These are phyloP conservation scores for Trichoderma sp. DNA, from an alignment of 2,329 filamentous ascomycete species.

Conservation along the genomic window DNA sequence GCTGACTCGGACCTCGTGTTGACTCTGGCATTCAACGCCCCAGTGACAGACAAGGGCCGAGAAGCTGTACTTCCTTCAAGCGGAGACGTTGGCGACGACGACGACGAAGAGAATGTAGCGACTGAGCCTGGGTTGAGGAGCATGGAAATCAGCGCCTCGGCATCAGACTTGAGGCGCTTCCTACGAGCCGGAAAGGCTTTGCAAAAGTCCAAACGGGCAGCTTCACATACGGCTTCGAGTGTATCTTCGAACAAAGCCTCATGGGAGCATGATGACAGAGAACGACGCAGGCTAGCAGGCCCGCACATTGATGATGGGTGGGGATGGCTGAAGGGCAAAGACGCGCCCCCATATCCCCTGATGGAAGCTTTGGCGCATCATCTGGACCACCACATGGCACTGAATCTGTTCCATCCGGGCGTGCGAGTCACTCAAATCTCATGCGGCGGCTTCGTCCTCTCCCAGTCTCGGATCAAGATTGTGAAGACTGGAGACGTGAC, in stretches of 20 bases:
- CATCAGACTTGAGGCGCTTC: conserved; percentile 52
- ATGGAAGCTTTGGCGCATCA: conserved; percentile 54
- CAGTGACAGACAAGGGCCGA: conserved; percentile 33
- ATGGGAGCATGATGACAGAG: conserved; percentile 42
- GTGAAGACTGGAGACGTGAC: conserved; percentile 38
- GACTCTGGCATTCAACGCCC: conserved; percentile 54
- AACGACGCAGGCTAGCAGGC: conserved; percentile 52
- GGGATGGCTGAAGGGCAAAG: conserved; percentile 47
- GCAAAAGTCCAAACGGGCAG: conserved; percentile 19
- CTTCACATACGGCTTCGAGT: conserved; percentile 19
- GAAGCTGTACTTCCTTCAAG: background rate
- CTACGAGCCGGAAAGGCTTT: conserved; percentile 43
- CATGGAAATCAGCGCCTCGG: conserved; percentile 56
- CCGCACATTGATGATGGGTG: conserved; percentile 55
- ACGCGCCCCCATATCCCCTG: conserved; percentile 45
- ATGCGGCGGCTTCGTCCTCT: conserved; percentile 58
- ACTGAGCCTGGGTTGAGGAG: conserved; percentile 42
- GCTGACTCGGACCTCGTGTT: conserved; percentile 51
- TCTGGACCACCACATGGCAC: conserved; percentile 54
- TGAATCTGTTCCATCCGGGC: conserved; percentile 59
- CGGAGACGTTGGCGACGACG: conserved; percentile 26
- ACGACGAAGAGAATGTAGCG: conserved; percentile 30
- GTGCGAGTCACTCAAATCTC: conserved; percentile 57
- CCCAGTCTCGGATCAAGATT: conserved; percentile 56
- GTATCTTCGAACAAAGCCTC: conserved; percentile 25